Percentiles rank a stretch among this genome's conserved stretches.
Evolutionary conservation across 768 basidiomycete genomes (phyloP).

Genomic region (Pulveroboletus sp.): DNA sequence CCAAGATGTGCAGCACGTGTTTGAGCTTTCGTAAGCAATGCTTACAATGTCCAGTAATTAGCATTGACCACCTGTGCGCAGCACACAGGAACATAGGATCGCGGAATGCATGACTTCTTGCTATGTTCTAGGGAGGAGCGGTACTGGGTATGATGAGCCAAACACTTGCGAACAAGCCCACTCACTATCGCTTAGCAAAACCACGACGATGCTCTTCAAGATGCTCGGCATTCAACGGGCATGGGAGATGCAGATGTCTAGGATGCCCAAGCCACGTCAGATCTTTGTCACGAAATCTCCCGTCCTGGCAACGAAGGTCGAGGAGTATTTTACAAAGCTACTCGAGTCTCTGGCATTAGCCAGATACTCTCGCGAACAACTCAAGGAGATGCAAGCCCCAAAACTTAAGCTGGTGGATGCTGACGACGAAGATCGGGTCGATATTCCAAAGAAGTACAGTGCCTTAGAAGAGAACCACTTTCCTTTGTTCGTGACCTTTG

Average conservation of each 20-base stretch:
- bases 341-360: slow-evolving; percentile 39
- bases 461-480: slow-evolving; percentile 56
- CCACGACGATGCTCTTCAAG: slow-evolving; percentile 72
- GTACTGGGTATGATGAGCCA: slow-evolving; percentile 52
- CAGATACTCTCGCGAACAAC: slow-evolving; percentile 34
- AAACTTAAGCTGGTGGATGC: slow-evolving; percentile 31
- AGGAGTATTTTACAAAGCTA: slow-evolving; percentile 57
- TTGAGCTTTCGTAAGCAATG: slow-evolving; percentile 21
- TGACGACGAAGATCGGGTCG: slow-evolving; percentile 23
- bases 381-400: slow-evolving; percentile 27
- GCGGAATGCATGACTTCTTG: slow-evolving; percentile 57
- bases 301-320: slow-evolving; percentile 63
- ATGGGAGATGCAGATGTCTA: slow-evolving; percentile 34
- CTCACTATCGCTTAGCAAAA: slow-evolving; percentile 45
- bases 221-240: slow-evolving; percentile 65
- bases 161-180: not conserved
- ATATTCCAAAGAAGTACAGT: slow-evolving; percentile 46
- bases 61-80: slow-evolving; percentile 11
- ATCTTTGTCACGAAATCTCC: slow-evolving; percentile 70
- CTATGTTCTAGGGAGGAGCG: slow-evolving; percentile 66
- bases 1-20: slow-evolving; percentile 24
- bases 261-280: slow-evolving; percentile 51
- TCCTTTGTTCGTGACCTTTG: slow-evolving; percentile 65
- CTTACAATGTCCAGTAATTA: slow-evolving; percentile 11
- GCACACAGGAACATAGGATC: slow-evolving; percentile 48